Percentiles rank a stretch among this genome's conserved stretches.
Evolutionary conservation across 371 early-diverging fungal genomes (phyloP).

Genomic region (Saksenaea vasiformis): DNA sequence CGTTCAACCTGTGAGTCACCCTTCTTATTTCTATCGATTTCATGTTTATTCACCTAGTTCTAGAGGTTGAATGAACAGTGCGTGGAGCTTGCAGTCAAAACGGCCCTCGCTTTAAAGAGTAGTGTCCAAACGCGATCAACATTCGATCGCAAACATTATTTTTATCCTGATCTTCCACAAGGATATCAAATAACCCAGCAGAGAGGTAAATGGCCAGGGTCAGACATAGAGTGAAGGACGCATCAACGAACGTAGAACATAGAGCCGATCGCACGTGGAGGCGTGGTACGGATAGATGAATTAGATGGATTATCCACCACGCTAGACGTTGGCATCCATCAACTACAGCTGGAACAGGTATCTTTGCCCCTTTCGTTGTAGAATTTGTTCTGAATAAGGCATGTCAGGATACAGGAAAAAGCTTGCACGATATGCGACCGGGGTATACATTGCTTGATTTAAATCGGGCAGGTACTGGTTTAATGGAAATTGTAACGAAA

Average conservation of each 20-base stretch:
- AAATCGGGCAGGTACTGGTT: slow-evolving; percentile 85
- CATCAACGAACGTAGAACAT: neutral
- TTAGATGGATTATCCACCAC: slow-evolving; percentile 57
- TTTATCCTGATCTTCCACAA: slow-evolving; percentile 89
- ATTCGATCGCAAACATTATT: slow-evolving; percentile 95
- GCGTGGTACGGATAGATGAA: slow-evolving; percentile 49
- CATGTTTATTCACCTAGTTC: neutral
- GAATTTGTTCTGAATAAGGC: neutral
- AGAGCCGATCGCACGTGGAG: slow-evolving; percentile 75
- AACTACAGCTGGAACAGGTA: slow-evolving; percentile 87
- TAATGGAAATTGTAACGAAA: slow-evolving; percentile 90
- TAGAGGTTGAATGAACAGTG: slow-evolving; percentile 74
- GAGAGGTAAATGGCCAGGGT: slow-evolving; percentile 42
- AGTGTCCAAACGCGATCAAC: slow-evolving; percentile 64
- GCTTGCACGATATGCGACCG: slow-evolving; percentile 64
- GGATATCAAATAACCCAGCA: slow-evolving; percentile 96
- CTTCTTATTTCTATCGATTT: neutral
- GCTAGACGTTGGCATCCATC: slow-evolving; percentile 70
- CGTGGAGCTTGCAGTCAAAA: slow-evolving; percentile 71
- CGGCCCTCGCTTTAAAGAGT: slow-evolving; percentile 73
- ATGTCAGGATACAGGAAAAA: slow-evolving; percentile 82
- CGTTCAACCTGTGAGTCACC: slow-evolving; percentile 45
- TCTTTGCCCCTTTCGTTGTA: neutral
- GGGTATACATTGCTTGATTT: slow-evolving; percentile 74
- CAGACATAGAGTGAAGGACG: neutral